phyloP scores from a whole-genome alignment of 2,329 filamentous ascomycete genomes.

The Sclerotinia trifoliorum region DNA sequence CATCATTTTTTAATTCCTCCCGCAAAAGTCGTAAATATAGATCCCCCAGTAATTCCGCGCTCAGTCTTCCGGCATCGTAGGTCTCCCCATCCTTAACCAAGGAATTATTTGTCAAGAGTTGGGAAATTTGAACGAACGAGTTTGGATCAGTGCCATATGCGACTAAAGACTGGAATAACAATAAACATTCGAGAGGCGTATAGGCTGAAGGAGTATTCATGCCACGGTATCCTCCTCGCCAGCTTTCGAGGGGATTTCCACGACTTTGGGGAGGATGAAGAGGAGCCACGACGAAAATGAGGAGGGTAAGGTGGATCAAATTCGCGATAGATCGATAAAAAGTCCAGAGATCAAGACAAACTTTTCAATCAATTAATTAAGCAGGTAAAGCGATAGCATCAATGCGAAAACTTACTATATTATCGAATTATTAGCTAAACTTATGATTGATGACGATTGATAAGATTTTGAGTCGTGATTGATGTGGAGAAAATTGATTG shows the following conservation, averaged over 20 bases:
- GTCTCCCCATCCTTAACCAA: slow-evolving; percentile 67
- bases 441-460: background rate
- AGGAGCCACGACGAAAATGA: slow-evolving; percentile 49
- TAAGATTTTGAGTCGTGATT: background rate
- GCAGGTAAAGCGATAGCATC: background rate
- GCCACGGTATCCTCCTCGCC: slow-evolving; percentile 55
- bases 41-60: slow-evolving; percentile 73
- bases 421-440: background rate
- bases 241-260: slow-evolving; percentile 55
- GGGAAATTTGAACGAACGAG: slow-evolving; percentile 69
- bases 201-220: slow-evolving; percentile 63
- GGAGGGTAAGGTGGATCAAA: slow-evolving; percentile 10
- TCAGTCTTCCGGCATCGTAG: slow-evolving; percentile 73
- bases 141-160: slow-evolving; percentile 63
- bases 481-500: slow-evolving; percentile 4
- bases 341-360: background rate
- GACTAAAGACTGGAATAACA: slow-evolving; percentile 78
- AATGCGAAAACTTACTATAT: slow-evolving; percentile 5
- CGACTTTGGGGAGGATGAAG: slow-evolving; percentile 53
- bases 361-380: slow-evolving; percentile 11
- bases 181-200: slow-evolving; percentile 80
- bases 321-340: slow-evolving; percentile 10
- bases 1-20: slow-evolving; percentile 60
- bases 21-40: slow-evolving; percentile 74
- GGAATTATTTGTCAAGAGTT: slow-evolving; percentile 69